Conservation (phyloP, 371 early-diverging fungal genomes). For the Gilbertella persicaria region DNA sequence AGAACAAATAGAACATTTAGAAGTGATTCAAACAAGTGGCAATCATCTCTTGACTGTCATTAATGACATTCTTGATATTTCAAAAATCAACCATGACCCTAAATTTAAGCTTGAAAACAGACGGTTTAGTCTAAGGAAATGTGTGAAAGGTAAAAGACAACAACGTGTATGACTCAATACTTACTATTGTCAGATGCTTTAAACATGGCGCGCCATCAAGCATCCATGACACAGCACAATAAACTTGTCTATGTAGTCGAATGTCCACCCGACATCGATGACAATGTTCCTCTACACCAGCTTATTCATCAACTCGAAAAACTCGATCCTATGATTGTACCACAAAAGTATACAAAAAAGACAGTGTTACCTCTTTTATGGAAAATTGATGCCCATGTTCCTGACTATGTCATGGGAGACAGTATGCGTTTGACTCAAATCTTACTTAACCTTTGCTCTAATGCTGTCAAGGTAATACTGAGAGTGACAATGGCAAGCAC, state of each 20-base stretch:
- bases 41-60: constrained; percentile 63
- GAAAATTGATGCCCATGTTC: constrained; percentile 59
- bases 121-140: constrained; percentile 58
- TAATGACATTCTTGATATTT: constrained; percentile 63
- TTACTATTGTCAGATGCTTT: constrained; percentile 33
- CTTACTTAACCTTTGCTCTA: constrained; percentile 59
- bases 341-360: constrained; percentile 29
- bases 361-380: constrained; percentile 57
- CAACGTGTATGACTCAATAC: too few species aligned
- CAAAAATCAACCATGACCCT: constrained; percentile 62
- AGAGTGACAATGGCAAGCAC: too few species aligned
- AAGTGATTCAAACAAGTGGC: constrained; percentile 63
- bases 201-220: constrained; percentile 54
- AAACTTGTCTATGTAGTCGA: constrained; percentile 54
- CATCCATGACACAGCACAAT: constrained; percentile 44
- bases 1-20: constrained; percentile 60
- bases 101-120: constrained; percentile 58
- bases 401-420: constrained; percentile 59
- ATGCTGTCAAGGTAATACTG: constrained; percentile 66
- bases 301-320: constrained; percentile 31
- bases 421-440: constrained; percentile 63
- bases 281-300: constrained; percentile 44
- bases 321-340: constrained; percentile 17
- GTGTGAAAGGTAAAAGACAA: constrained; percentile 52
- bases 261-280: constrained; percentile 58